These are phyloP conservation scores for Neurospora hispaniola DNA, from an alignment of 495 filamentous ascomycete genomes.

Conservation along the genomic window DNA sequence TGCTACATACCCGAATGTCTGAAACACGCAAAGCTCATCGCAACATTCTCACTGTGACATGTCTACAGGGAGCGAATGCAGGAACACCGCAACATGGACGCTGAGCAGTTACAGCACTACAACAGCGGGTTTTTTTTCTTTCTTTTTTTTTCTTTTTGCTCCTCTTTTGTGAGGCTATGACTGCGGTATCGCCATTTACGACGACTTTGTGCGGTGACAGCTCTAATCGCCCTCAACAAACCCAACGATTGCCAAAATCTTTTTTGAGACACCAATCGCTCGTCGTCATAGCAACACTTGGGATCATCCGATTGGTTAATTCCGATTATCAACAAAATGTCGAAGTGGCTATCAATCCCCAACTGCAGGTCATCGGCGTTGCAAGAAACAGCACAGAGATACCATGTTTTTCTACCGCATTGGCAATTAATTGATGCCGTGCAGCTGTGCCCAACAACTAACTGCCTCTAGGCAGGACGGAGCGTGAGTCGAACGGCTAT, in stretches of 20 bases:
- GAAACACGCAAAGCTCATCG: not conserved
- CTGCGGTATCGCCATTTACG: not conserved
- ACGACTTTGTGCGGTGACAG: not conserved
- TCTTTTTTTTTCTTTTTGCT: not conserved
- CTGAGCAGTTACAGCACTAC: not conserved
- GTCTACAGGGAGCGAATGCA: not conserved
- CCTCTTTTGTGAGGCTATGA: not conserved
- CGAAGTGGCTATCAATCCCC: not conserved
- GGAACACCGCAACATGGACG: not conserved
- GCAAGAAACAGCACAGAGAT: too few species aligned
- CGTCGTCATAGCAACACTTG: not conserved
- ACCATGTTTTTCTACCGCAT: too few species aligned
- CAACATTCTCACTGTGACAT: not conserved
- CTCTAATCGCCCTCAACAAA: not conserved
- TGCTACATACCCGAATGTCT: not conserved
- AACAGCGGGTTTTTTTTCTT: not conserved
- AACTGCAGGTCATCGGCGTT: not conserved
- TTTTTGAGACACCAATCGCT: not conserved
- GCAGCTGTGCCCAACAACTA: too few species aligned
- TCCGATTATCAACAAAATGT: not conserved
- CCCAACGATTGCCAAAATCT: not conserved
- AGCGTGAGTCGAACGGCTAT: too few species aligned
- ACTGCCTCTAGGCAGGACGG: too few species aligned
- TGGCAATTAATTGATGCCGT: too few species aligned
- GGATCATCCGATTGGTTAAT: not conserved